phyloP scores from a whole-genome alignment of 768 basidiomycete genomes.

The Boletus patriciae region DNA sequence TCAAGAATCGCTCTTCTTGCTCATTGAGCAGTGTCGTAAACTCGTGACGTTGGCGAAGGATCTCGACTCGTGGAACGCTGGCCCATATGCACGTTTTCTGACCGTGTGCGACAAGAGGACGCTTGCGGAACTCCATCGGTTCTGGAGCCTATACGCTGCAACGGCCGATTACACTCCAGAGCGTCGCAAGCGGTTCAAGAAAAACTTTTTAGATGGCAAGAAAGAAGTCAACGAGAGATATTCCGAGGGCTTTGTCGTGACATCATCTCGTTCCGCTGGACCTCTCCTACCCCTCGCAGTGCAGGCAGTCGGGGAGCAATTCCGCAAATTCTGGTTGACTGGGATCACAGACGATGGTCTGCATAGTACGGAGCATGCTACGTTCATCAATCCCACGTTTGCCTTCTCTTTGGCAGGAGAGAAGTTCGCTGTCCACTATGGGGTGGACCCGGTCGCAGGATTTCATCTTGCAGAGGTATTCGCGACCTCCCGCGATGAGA shows the following conservation, averaged over 20 bases:
- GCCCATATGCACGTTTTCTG: conserved; percentile 30
- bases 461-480: conserved; percentile 35
- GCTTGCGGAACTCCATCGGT: conserved; percentile 21
- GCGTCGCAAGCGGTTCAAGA: conserved; percentile 12
- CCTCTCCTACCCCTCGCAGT: conserved; percentile 19
- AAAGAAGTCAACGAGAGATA: conserved; percentile 6
- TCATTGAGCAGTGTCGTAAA: conserved; percentile 30
- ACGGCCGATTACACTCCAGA: conserved; percentile 14
- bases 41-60: conserved; percentile 17
- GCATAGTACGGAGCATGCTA: conserved; percentile 11
- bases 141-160: conserved; percentile 22
- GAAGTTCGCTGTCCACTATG: conserved; percentile 31
- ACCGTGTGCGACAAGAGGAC: conserved; percentile 25
- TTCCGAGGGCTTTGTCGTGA: neutral
- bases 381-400: conserved; percentile 32
- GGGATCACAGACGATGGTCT: conserved; percentile 29
- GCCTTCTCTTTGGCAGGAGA: conserved; percentile 26
- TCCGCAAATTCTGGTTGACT: conserved; percentile 26
- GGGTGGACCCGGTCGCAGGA: conserved; percentile 29
- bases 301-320: conserved; percentile 16
- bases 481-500: conserved; percentile 5
- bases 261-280: conserved; percentile 30
- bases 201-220: conserved; percentile 23
- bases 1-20: conserved; percentile 22
- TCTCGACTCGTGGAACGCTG: conserved; percentile 24